Base-by-base conservation (phyloP, 768 basidiomycete species). In the Boletus rubropictus region DNA sequence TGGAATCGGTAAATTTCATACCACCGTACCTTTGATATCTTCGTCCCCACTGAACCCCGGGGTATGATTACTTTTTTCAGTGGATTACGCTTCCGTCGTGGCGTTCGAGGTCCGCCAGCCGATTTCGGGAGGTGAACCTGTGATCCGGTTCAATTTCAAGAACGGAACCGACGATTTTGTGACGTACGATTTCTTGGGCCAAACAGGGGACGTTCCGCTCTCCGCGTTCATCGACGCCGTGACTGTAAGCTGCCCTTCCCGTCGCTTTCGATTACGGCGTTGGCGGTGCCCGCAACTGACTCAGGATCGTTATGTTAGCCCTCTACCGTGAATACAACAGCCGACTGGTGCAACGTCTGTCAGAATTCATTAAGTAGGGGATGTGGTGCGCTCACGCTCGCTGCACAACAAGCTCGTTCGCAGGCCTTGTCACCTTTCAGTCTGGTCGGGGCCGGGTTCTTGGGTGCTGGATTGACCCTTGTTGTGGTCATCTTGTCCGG, bases 131-230 rank as follows among this genome's bases (percentile, higher is more conserved):
- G 69, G 71, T 2, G 74, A 73, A 51, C 76, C 80, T 12, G 67
- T 79, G 38, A 52, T 86, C 17, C 74, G 82, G 4, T 76, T 87
- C 66, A 77, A 74, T 50, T 84, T 87, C 69, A 83, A 82, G 71
- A 86, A 86, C 49, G 82, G 82, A 8, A 79, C 81, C 0, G 59
- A 63, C 45, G 38, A 52, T 11, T 84, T 81, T 63, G 64, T 50
- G 47, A 70, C 70, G 3, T 79, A 79, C 65, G 61, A 66, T 44
- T 70, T 80, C 59, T 59, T 84, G 44, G 62, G 64, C 42, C 63
- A 58, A 3, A 63, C 69, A 2, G 70, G 64, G 14, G 83, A 84
- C 60, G 71, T 82, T 5, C 77, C 78, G 20, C 60, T 86, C 22
- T 73, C 77, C 14, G 66, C 61, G 2, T 79, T 86, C 56, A 63